Conservation (phyloP, 192 early-diverging fungal species). For the Linnemannia hyalina region DNA sequence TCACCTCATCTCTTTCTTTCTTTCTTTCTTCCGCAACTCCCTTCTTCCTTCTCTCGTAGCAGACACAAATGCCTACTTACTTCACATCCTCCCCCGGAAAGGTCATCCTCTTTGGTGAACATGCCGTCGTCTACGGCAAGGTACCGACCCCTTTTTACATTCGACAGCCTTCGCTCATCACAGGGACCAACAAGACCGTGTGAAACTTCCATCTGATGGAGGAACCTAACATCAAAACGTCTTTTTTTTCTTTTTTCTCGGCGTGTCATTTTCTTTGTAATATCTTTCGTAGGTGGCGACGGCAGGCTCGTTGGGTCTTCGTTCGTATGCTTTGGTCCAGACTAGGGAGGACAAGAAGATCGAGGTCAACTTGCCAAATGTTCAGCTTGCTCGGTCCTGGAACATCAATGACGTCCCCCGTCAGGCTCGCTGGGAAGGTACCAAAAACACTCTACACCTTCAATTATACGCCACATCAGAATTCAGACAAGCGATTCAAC, state of each 20-base stretch:
- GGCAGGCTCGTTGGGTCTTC: slow-evolving; percentile 84
- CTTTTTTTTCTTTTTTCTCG: not conserved
- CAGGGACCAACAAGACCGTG: not conserved
- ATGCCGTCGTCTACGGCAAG: slow-evolving; percentile 96
- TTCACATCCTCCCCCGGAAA: slow-evolving; percentile 93
- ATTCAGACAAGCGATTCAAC: not conserved
- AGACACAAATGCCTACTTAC: slow-evolving; percentile 38
- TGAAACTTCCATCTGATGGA: not conserved
- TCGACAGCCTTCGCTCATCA: not conserved
- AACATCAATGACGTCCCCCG: slow-evolving; percentile 43
- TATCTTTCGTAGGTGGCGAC: slow-evolving; percentile 75
- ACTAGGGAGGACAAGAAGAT: slow-evolving; percentile 60
- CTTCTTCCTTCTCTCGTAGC: not conserved
- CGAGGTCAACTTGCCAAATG: slow-evolving; percentile 74
- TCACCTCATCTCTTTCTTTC: not conserved
- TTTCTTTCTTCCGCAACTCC: not conserved
- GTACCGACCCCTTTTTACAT: slow-evolving; percentile 32
- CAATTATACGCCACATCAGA: not conserved
- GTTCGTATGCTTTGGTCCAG: slow-evolving; percentile 76
- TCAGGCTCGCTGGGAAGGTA: slow-evolving; percentile 49
- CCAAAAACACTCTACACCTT: not conserved
- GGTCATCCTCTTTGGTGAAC: slow-evolving; percentile 98
- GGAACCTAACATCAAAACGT: not conserved
- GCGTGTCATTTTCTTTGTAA: not conserved
- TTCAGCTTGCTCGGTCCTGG: slow-evolving; percentile 63